Conservation (phyloP, 1,139 yeast genomes). For the Kodamaea suecica region DNA sequence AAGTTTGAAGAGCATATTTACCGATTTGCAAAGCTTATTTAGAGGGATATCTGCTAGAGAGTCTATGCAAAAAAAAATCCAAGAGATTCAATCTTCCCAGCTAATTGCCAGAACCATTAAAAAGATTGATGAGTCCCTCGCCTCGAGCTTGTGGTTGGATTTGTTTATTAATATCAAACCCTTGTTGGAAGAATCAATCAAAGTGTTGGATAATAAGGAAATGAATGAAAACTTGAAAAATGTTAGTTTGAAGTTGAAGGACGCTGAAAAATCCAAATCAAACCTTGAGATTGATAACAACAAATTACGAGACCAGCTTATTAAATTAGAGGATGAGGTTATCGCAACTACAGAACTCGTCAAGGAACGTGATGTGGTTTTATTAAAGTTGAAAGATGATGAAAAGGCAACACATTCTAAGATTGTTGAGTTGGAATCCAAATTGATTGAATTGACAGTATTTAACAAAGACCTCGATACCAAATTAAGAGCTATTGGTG, state of each 20-base stretch:
- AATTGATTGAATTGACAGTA: constrained; percentile 14
- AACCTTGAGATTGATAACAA: constrained; percentile 20
- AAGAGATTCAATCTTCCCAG: constrained; percentile 68
- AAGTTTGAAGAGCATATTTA: constrained; percentile 53
- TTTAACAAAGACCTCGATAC: constrained; percentile 20
- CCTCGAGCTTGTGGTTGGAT: constrained; percentile 75
- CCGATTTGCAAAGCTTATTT: constrained; percentile 62
- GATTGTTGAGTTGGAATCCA: constrained; percentile 14
- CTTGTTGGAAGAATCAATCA: constrained; percentile 61
- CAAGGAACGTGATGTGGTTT: constrained; percentile 25
- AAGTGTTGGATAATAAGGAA: constrained; percentile 52
- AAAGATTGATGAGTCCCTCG: constrained; percentile 47
- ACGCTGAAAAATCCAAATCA: constrained; percentile 25
- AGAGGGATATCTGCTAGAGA: constrained; percentile 64
- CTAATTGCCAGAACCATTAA: constrained; percentile 63
- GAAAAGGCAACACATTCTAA: constrained; percentile 18
- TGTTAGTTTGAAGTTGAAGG: constrained; percentile 37
- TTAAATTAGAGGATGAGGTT: constrained; percentile 46
- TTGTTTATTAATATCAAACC: constrained; percentile 75
- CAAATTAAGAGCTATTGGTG: constrained; percentile 12
- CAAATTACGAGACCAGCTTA: constrained; percentile 39
- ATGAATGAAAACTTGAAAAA: constrained; percentile 50
- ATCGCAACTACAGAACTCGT: constrained; percentile 25
- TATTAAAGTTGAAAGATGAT: constrained; percentile 25
- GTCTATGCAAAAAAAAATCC: constrained; percentile 48